A percentile compares a stretch with the other conserved stretches of the same genome.
Evolutionary conservation across 2,329 filamentous ascomycete species (phyloP).

Genomic region (Chrysoporthe deuterocubensis): DNA sequence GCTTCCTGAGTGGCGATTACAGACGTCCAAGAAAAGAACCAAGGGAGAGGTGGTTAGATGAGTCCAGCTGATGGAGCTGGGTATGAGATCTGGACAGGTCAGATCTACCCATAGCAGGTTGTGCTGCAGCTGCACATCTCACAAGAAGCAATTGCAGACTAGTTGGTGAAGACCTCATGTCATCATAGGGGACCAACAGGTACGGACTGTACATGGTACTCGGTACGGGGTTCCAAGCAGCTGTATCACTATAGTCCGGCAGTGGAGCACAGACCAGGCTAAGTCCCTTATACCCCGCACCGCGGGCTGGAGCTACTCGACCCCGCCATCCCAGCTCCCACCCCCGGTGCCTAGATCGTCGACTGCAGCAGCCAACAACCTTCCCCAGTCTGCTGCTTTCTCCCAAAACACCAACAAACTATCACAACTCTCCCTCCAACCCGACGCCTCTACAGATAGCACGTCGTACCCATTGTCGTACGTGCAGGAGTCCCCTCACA

Average conservation of each 20-base stretch:
- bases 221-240: neutral
- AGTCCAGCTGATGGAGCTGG: no score
- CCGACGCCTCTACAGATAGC: neutral
- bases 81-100: no score
- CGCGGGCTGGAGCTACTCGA: neutral
- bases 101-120: no score
- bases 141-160: no score
- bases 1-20: no score
- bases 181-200: no score
- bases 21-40: no score
- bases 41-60: no score
- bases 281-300: neutral
- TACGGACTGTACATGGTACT: neutral
- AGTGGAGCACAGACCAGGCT: slow-evolving; percentile 2
- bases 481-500: neutral
- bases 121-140: no score
- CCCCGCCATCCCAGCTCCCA: slow-evolving; percentile 10
- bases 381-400: neutral
- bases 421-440: neutral
- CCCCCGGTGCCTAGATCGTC: neutral
- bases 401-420: neutral
- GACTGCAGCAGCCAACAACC: neutral
- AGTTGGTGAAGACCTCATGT: no score
- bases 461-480: neutral
- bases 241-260: neutral